Conservation (phyloP, 148 eudicot species). For the Suaeda aralocaspica region DNA sequence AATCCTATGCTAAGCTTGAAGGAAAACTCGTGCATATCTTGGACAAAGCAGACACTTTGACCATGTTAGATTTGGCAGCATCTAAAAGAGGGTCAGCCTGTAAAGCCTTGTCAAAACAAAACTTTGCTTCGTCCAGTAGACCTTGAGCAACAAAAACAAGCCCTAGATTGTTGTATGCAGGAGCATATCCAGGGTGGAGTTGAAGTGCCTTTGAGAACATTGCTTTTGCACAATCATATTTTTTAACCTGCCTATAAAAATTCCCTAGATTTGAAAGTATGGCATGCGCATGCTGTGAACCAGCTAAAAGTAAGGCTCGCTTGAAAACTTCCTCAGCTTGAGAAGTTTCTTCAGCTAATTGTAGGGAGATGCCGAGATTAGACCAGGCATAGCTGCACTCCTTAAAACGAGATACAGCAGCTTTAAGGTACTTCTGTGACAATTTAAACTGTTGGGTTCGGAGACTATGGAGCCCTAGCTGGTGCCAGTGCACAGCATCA, state of each 20-base stretch:
- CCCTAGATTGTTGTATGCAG: constrained; percentile 92
- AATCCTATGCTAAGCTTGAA: constrained; percentile 8
- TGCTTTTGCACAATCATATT: constrained; percentile 72
- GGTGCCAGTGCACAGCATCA: constrained; percentile 94
- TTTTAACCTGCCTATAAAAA: constrained; percentile 68
- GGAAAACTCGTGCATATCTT: constrained; percentile 41
- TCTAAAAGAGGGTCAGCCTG: constrained; percentile 80
- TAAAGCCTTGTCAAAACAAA: constrained; percentile 82
- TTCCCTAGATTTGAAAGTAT: constrained; percentile 85
- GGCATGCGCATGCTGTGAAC: constrained; percentile 65
- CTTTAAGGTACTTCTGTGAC: constrained; percentile 82
- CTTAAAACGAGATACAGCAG: constrained; percentile 69
- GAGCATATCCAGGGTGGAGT: constrained; percentile 90
- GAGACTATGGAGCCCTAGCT: constrained; percentile 89
- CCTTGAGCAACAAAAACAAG: constrained; percentile 94
- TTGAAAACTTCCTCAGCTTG: constrained; percentile 85
- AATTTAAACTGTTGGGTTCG: constrained; percentile 68
- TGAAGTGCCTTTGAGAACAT: constrained; percentile 84
- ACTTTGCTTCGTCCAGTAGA: constrained; percentile 79
- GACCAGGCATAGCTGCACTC: constrained; percentile 94
- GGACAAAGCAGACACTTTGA: constrained; percentile 63
- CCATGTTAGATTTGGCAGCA: constrained; percentile 89
- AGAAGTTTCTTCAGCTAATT: constrained; percentile 58
- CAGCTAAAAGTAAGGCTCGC: constrained; percentile 63
- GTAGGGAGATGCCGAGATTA: constrained; percentile 93